Conservation (phyloP, 2,329 filamentous ascomycete genomes). For the Ophiostoma sp. region DNA sequence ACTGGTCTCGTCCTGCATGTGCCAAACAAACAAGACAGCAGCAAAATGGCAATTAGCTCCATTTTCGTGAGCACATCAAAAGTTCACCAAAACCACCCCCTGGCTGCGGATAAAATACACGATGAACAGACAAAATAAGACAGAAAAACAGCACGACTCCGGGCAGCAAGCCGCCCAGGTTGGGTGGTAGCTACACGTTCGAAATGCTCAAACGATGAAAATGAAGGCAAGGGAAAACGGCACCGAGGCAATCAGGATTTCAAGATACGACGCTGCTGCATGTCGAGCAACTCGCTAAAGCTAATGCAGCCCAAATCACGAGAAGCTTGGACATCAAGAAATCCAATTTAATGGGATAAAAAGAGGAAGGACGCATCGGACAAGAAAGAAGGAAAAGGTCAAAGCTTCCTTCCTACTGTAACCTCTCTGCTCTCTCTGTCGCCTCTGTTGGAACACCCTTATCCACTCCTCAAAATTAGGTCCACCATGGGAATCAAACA, state of each 20-base stretch:
- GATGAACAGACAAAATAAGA: neutral
- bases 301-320: neutral
- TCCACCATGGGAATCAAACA: neutral
- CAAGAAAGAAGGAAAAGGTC: neutral
- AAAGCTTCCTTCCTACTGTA: neutral
- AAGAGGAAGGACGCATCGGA: neutral
- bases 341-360: neutral
- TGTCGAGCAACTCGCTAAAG: neutral
- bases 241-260: conserved; percentile 4
- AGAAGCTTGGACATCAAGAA: neutral
- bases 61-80: neutral
- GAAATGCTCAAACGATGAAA: neutral
- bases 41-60: neutral
- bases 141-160: neutral
- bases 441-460: neutral
- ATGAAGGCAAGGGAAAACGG: neutral
- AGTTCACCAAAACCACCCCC: neutral
- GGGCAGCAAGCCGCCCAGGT: neutral
- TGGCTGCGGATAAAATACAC: neutral
- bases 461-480: neutral
- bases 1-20: neutral
- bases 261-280: neutral
- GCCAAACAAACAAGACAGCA: neutral
- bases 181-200: neutral
- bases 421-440: neutral